These are phyloP conservation scores for Botrytis pseudocinerea DNA, from an alignment of 2,329 filamentous ascomycete genomes.

Conservation along the genomic window DNA sequence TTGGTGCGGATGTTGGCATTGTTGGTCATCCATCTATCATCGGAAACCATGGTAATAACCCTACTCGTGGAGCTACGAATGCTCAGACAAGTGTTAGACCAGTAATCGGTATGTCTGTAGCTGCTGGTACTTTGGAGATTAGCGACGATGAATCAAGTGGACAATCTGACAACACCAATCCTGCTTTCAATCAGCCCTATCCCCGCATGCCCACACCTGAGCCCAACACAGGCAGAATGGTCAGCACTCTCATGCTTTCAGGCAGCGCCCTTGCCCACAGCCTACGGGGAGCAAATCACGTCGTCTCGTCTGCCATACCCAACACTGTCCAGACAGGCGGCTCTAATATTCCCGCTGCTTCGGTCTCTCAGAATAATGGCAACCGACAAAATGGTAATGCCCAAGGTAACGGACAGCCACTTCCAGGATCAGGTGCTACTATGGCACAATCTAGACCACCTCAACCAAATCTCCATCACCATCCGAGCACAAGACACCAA, in stretches of 20 bases:
- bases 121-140: background rate
- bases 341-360: accelerated
- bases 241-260: background rate
- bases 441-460: background rate
- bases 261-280: no score
- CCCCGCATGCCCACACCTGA: background rate
- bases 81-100: no score
- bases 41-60: background rate
- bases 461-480: background rate
- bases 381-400: background rate
- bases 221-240: background rate
- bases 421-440: background rate
- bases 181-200: background rate
- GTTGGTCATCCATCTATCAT: background rate
- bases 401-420: background rate
- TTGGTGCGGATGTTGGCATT: background rate
- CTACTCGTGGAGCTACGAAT: no score
- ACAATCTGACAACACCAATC: background rate
- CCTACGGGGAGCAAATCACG: background rate
- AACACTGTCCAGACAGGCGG: background rate
- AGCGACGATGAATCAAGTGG: no score
- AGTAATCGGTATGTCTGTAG: background rate
- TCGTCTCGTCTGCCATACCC: background rate
- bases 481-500: background rate
- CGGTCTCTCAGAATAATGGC: background rate